Evolutionary conservation across 2,329 filamentous ascomycete species (phyloP), one percentile per base, ranked within the genome.

Genomic region (Fusarium sp.): DNA sequence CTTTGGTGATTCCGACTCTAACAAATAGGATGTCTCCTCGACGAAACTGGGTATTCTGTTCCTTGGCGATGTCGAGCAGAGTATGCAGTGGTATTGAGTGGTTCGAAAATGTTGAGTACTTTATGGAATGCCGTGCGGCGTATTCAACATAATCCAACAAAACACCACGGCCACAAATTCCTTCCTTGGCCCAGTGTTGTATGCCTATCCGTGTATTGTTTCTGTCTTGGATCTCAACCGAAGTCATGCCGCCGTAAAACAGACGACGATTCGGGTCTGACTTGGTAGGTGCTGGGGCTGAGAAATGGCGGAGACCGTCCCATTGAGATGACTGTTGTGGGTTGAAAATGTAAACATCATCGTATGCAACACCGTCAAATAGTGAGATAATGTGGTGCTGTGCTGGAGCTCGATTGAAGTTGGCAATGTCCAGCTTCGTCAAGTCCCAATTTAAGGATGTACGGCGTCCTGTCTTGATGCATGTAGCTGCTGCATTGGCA

Each of bases 241-340:
- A 58, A 1, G 56, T 58, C 48, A 55, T 54, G 4, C 56, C 56
- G 2, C 56, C 56, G 8, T 58, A 58, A 9, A 58, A 58, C 1
- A 58, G 48, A 2, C 56, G 56, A 34, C 37, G 48, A 1, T 58
- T 44, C 3, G 48, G 56, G 7, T 58, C 56, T 6, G 25, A 44
- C 6, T 30, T 37, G 5, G 27, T 58, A 14, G 56, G 56, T 1
- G 56, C 47, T 5, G 56, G 56, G 3, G 56, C 56, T 3, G 56
- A 58, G 4, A 58, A 58, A 3, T 58, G 56, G 25, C 56, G 56
- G 12, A 58, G 56, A 3, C 56, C 56, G 2, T 58, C 56, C 56
- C 56, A 58, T 18, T 58, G 56, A 22, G 56, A 58, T 4, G 56
- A 58, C 13, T 58, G 56, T 16, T 58, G 56, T 9, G 56, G 56